Base-by-base conservation (phyloP, 225 moss, liverwort and hornwort genomes). In the Pseudisothecium myosuroides region DNA sequence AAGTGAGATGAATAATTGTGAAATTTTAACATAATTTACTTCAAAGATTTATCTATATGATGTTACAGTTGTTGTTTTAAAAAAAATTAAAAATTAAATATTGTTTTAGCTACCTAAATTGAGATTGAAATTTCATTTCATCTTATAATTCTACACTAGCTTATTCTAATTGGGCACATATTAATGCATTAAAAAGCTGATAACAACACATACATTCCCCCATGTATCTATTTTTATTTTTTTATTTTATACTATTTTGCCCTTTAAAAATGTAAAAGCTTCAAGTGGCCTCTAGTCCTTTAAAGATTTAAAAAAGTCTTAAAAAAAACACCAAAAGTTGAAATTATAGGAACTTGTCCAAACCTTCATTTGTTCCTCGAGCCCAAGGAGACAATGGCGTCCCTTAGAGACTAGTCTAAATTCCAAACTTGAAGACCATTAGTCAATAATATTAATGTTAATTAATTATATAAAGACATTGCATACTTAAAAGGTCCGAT, bases 331-430 rank as follows among this genome's bases (percentile, higher is more conserved):
- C 6, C 11, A 37, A 67, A 67, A 37, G 6, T 12, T 67, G 4
- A 67, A 12, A n/a, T n/a, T 7, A 12, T 12, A 67, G 3, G 12
- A 67, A 37, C n/a, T 67, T 12, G 21, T 10, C 2, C 18, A 36
- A 12, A 67, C n/a, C n/a, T 67, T 67, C 22, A 22, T 37, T 67
- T 21, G n/a, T 21, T 17, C 1, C 36, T 1, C 0, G 1, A 65
- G 2, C 36, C 2, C 1, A 4, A 65, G 2, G 17, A 1, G 2
- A 34, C 18, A 18, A 65, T 4, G n/a, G n/a, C 2, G 1, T 7
- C 63, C 34, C 7, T 65, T 18, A 65, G 18, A 17, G 2, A 9
- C 12, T 3, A 37, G 37, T 37, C 2, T 37, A 7, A 67, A n/a
- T 6, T 67, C 21, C 10, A 22, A 22, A 68, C 3, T 68, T n/a